Conservation (phyloP, 306 rosid species). For the Astragalus membranaceus region DNA sequence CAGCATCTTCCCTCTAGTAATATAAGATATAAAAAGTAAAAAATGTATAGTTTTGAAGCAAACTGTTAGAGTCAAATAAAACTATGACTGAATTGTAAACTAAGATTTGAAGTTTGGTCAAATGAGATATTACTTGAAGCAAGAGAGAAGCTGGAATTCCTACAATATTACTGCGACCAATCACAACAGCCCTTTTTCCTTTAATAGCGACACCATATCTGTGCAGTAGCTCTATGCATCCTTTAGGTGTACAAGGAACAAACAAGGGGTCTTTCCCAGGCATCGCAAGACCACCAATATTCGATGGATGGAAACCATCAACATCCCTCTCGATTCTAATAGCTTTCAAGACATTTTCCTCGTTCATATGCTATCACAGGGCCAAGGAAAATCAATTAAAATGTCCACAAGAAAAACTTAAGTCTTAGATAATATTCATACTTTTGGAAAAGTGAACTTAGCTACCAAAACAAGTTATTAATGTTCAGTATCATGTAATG, state of each 20-base stretch:
- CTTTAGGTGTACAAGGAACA: slow-evolving; percentile 95
- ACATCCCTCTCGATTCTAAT: slow-evolving; percentile 79
- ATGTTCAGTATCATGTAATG: not conserved
- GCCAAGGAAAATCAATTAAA: slow-evolving; percentile 5
- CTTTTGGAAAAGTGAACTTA: not conserved
- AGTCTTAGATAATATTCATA: not conserved
- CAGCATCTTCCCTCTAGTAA: slow-evolving; percentile 78
- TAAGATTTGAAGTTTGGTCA: not conserved
- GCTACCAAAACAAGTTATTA: not conserved
- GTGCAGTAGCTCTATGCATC: slow-evolving; percentile 81
- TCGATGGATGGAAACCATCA: slow-evolving; percentile 85
- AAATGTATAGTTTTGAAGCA: not conserved
- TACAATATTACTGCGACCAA: slow-evolving; percentile 89
- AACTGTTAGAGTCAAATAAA: not conserved
- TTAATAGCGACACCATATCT: slow-evolving; percentile 55
- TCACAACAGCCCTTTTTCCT: slow-evolving; percentile 89
- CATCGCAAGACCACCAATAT: slow-evolving; percentile 91
- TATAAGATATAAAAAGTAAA: not conserved
- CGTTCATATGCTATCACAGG: slow-evolving; percentile 70
- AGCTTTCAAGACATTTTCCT: slow-evolving; percentile 60
- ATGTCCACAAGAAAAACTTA: not conserved
- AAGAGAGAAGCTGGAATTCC: slow-evolving; percentile 88
- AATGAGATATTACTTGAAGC: slow-evolving; percentile 55
- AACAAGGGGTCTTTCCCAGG: slow-evolving; percentile 76
- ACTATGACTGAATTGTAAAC: not conserved